phyloP scores from a whole-genome alignment of 2,329 filamentous ascomycete species.

The Chaetomium sp. region DNA sequence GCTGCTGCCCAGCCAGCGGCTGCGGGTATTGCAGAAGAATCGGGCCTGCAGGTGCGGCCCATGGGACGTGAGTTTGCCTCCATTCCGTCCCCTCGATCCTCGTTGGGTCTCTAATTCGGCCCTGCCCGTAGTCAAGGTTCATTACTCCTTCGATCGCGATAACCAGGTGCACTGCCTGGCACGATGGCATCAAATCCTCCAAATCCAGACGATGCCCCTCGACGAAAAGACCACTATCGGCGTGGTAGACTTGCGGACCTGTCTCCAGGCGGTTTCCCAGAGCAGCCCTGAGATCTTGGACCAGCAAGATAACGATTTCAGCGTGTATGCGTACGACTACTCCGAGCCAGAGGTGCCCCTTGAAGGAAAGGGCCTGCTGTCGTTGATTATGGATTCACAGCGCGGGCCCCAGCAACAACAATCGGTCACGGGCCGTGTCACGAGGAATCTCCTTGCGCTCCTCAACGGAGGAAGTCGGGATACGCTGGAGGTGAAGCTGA shows the following conservation, averaged over 20 bases:
- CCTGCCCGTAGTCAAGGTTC: conserved; percentile 75
- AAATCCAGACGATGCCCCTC: conserved; percentile 77
- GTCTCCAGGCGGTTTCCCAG: conserved; percentile 76
- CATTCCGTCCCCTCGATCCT: neutral
- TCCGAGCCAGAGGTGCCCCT: conserved; percentile 92
- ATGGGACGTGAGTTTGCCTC: conserved; percentile 40
- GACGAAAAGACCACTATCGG: conserved; percentile 83
- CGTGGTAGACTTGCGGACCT: conserved; percentile 82
- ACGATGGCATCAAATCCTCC: conserved; percentile 75
- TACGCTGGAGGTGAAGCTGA: conserved; percentile 90
- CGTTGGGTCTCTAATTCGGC: conserved; percentile 25
- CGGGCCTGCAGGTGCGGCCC: conserved; percentile 38
- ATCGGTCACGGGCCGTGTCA: conserved; percentile 85
- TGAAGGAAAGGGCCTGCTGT: conserved; percentile 94
- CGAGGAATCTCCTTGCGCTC: conserved; percentile 79
- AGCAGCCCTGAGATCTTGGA: conserved; percentile 83
- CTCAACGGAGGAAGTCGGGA: conserved; percentile 83
- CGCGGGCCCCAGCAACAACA: conserved; percentile 56
- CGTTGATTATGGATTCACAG: conserved; percentile 68
- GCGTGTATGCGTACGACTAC: conserved; percentile 96
- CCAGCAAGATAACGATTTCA: conserved; percentile 78
- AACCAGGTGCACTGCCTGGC: conserved; percentile 88
- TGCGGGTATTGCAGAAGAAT: conserved; percentile 32
- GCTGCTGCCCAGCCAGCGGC: conserved; percentile 27
- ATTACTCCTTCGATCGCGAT: conserved; percentile 93